phyloP scores from a whole-genome alignment of 768 basidiomycete genomes.

The Rhizopogon rudus region DNA sequence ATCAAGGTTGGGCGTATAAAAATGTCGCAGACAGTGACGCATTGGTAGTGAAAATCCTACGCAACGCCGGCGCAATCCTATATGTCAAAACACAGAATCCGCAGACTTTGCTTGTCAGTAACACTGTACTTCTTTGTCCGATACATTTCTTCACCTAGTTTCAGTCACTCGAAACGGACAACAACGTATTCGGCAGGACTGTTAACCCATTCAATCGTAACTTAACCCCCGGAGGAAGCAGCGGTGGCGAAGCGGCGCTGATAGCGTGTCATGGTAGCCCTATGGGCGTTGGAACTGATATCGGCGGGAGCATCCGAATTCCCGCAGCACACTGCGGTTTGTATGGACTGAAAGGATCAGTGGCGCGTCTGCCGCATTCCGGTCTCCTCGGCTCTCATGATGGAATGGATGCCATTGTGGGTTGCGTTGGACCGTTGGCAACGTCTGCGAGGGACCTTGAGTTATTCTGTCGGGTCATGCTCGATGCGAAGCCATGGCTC shows the following conservation, averaged over 20 bases:
- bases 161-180: slow-evolving; percentile 49
- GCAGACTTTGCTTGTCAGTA: slow-evolving; percentile 42
- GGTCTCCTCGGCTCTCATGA: slow-evolving; percentile 45
- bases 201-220: slow-evolving; percentile 60
- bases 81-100: slow-evolving; percentile 45
- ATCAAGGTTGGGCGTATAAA: slow-evolving; percentile 34
- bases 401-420: slow-evolving; percentile 50
- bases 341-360: slow-evolving; percentile 43
- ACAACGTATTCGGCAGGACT: slow-evolving; percentile 53
- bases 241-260: slow-evolving; percentile 44
- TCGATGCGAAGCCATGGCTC: slow-evolving; percentile 43
- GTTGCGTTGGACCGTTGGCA: slow-evolving; percentile 44
- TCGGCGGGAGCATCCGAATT: slow-evolving; percentile 42
- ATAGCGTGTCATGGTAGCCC: slow-evolving; percentile 38
- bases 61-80: slow-evolving; percentile 40
- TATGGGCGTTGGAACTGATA: slow-evolving; percentile 41
- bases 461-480: slow-evolving; percentile 43
- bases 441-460: slow-evolving; percentile 44
- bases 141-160: slow-evolving; percentile 8
- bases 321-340: slow-evolving; percentile 38
- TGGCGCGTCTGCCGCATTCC: slow-evolving; percentile 46
- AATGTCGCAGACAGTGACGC: slow-evolving; percentile 36
- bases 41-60: slow-evolving; percentile 39
- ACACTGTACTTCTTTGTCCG: not conserved
- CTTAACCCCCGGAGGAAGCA: slow-evolving; percentile 40